Base-by-base conservation (phyloP, 176 grass and related monocot genomes). In the Triticum dicoccoides region DNA sequence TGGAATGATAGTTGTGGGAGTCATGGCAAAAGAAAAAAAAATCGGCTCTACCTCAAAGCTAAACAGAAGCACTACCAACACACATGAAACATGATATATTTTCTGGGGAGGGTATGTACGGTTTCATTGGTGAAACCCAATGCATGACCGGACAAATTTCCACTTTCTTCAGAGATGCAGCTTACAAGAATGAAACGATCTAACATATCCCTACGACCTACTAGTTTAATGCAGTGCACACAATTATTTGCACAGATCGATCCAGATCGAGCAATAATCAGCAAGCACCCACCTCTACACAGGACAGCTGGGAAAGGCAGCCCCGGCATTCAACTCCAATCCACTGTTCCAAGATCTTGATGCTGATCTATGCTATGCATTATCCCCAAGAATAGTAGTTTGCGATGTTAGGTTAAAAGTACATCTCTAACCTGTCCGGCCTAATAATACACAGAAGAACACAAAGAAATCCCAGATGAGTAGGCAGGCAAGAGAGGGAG, bases 361-460 rank as follows among this genome's bases (percentile, higher is more conserved):
- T 3, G 34, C 41, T 47, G 21, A 45, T 73, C 21, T 73, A 73
- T 84, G 29, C 21, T 73, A 73, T 84, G 29, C 89, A 52, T 66
- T 52, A 71, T 11, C 63, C 5, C 9, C 6, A 58, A 69, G 4
- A 77, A 18, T 32, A 32, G 2, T 49, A 49, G 81, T 37, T 72
- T 72, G n/a, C 9, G 38, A 4, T 11, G 79, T 77, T 91, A 85
- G 89, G 89, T 81, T 77, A 85, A 88, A 88, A 88, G 85, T 69
- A 88, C 81, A 62, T 38, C 69, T 88, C 85, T 24, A 76, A 17
- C 8, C 11, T 15, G 59, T 76, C 2, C 81, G 89, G 77, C 89
- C 54, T 81, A 33, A 38, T n/a, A 76, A 38, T n/a, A 52, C 76
- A 34, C 11, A 62, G n/a, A 85, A 4, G 62, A 77, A 51, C 9